These are phyloP conservation scores for Cyclotella atomus DNA, from an alignment of 108 stramenopile genomes.

Conservation along the genomic window DNA sequence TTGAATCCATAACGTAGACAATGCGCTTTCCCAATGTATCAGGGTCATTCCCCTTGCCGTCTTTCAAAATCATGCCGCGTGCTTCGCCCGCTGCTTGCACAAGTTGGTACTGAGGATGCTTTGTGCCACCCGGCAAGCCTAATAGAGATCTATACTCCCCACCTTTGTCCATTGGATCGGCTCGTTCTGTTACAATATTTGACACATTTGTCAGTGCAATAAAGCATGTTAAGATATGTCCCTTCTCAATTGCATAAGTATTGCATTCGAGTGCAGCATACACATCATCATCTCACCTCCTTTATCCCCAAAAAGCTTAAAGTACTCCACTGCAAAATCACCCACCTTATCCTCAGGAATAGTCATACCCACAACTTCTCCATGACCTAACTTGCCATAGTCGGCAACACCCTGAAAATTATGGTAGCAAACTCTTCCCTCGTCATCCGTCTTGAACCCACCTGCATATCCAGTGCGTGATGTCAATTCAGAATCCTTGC, in stretches of 20 bases:
- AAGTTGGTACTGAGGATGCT: constrained; percentile 40
- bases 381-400: constrained; percentile 89
- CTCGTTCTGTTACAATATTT: constrained; percentile 50
- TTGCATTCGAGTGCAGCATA: no score
- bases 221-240: no score
- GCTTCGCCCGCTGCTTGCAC: constrained; percentile 60
- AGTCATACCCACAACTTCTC: constrained; percentile 85
- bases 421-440: constrained; percentile 83
- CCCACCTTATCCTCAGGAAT: constrained; percentile 70
- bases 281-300: no score
- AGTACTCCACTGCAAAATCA: constrained; percentile 83
- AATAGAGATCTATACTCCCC: constrained; percentile 82
- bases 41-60: constrained; percentile 79
- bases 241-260: no score
- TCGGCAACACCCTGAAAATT: constrained; percentile 81
- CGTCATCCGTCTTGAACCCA: constrained; percentile 45
- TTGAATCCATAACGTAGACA: constrained; percentile 78
- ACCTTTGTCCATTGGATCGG: constrained; percentile 84
- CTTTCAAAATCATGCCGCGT: constrained; percentile 61
- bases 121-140: constrained; percentile 72
- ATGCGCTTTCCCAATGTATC: constrained; percentile 72
- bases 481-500: constrained; percentile 68
- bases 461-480: constrained; percentile 86
- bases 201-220: no score
- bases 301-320: constrained; percentile 71